These are phyloP conservation scores for Hanseniaspora singularis DNA, from an alignment of 805 yeast species.

Conservation along the genomic window DNA sequence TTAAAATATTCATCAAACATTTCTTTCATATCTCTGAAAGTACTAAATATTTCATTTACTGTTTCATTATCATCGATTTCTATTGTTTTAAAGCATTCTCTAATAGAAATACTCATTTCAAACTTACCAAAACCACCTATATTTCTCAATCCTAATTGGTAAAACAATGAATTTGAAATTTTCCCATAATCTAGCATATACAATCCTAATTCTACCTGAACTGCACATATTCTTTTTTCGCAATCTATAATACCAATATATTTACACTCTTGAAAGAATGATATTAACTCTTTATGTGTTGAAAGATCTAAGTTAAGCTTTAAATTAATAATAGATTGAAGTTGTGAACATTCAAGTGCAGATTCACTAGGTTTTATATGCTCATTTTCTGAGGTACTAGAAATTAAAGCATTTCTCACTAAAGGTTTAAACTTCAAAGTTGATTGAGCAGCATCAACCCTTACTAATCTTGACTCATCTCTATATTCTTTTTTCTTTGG, in stretches of 20 bases:
- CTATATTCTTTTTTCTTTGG: slow-evolving; percentile 19
- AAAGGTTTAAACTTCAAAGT: slow-evolving; percentile 8
- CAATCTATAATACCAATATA: slow-evolving; percentile 78
- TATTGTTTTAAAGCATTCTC: slow-evolving; percentile 19
- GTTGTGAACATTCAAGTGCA: not conserved
- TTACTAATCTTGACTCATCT: slow-evolving; percentile 27
- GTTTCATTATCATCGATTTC: slow-evolving; percentile 19
- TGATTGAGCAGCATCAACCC: slow-evolving; percentile 26
- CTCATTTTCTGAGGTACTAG: not conserved
- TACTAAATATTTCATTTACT: slow-evolving; percentile 23
- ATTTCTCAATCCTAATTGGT: slow-evolving; percentile 65
- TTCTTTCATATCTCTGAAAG: slow-evolving; percentile 43
- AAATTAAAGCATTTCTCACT: not conserved
- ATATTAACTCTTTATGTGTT: slow-evolving; percentile 46
- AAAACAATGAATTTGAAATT: slow-evolving; percentile 55
- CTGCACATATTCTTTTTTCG: slow-evolving; percentile 55
- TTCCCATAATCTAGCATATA: slow-evolving; percentile 72
- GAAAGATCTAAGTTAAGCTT: slow-evolving; percentile 37
- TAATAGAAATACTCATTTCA: slow-evolving; percentile 27
- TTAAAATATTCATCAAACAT: slow-evolving; percentile 78
- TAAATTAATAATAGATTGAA: slow-evolving; percentile 46
- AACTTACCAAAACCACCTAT: slow-evolving; percentile 65
- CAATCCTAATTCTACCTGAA: slow-evolving; percentile 71
- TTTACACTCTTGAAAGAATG: slow-evolving; percentile 54
- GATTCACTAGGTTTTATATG: not conserved